A percentile compares a stretch with the other conserved stretches of the same genome.
Evolutionary conservation across 495 filamentous ascomycete species (phyloP).

Genomic region (Penicillium macrosclerotiorum): DNA sequence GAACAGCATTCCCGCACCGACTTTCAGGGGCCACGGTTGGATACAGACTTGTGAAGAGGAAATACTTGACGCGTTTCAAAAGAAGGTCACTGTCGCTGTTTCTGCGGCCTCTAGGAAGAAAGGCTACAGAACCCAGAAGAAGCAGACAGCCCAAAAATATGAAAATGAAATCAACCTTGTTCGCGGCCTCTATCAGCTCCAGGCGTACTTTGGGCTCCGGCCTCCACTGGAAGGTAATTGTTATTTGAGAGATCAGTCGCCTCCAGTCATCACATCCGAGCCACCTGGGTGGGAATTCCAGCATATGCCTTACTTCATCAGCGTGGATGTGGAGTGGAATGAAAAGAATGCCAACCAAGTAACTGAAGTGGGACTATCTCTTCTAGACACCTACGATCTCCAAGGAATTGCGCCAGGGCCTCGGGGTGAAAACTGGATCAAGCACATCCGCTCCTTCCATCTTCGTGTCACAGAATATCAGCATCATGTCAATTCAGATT

Average conservation of each 20-base stretch:
- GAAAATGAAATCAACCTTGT: background rate
- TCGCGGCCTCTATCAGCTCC: conserved; percentile 2
- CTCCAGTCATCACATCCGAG: background rate
- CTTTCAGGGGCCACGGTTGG: background rate
- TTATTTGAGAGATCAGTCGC: background rate
- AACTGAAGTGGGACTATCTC: conserved; percentile 84
- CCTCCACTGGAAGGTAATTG: background rate
- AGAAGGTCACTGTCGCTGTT: background rate
- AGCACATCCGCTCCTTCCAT: conserved; percentile 65
- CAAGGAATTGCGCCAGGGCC: conserved; percentile 54
- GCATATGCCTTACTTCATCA: conserved; percentile 66
- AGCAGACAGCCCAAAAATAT: no score
- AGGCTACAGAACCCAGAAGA: background rate
- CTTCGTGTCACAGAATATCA: conserved; percentile 70
- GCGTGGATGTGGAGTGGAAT: conserved; percentile 78
- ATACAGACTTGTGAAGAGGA: background rate
- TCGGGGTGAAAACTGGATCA: conserved; percentile 60
- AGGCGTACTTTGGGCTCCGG: conserved; percentile 11
- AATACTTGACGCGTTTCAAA: background rate
- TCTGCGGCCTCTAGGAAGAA: background rate
- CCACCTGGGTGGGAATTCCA: conserved; percentile 48
- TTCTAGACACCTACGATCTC: conserved; percentile 69
- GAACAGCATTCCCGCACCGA: background rate
- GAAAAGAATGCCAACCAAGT: conserved; percentile 61
- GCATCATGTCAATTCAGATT: conserved; percentile 60